phyloP scores from a whole-genome alignment of 352 stramenopile species.

The Aphanomyces invadans region DNA sequence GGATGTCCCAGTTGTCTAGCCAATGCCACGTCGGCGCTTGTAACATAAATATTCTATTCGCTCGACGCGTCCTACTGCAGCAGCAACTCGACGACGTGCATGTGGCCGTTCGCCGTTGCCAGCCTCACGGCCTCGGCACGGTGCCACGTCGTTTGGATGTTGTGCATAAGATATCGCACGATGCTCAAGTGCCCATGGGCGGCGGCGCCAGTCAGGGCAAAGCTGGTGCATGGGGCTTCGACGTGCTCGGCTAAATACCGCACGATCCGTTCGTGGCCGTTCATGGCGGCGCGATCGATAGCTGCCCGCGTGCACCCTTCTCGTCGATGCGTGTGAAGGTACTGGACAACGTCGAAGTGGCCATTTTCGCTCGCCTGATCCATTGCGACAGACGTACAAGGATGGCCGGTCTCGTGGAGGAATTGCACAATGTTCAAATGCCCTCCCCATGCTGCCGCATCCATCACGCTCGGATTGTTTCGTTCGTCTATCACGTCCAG shows the following conservation, averaged over 20 bases:
- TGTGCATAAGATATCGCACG: not conserved
- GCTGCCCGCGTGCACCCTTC: slow-evolving; percentile 3
- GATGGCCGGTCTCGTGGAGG: not conserved
- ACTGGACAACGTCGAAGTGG: slow-evolving; percentile 21
- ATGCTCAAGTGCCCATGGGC: slow-evolving; percentile 11
- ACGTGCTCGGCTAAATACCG: not conserved
- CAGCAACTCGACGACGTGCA: not conserved
- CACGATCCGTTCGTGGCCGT: not conserved
- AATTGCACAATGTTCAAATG: slow-evolving; percentile 7
- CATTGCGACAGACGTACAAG: slow-evolving; percentile 6
- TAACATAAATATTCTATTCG: not conserved
- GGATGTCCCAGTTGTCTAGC: slow-evolving; percentile 53
- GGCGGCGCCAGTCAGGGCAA: not conserved
- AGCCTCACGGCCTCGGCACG: not conserved
- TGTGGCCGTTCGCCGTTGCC: slow-evolving; percentile 13
- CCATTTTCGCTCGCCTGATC: slow-evolving; percentile 10
- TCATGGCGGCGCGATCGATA: slow-evolving; percentile 1
- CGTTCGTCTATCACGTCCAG: not conserved
- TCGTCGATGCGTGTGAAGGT: not conserved
- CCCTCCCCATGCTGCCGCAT: not conserved
- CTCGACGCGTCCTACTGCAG: not conserved
- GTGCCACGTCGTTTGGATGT: not conserved
- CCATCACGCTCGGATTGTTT: not conserved
- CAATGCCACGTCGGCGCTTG: too few relatives aligned
- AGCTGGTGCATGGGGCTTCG: not conserved